phyloP scores from a whole-genome alignment of 805 yeast species.

The Yarrowia sp. region DNA sequence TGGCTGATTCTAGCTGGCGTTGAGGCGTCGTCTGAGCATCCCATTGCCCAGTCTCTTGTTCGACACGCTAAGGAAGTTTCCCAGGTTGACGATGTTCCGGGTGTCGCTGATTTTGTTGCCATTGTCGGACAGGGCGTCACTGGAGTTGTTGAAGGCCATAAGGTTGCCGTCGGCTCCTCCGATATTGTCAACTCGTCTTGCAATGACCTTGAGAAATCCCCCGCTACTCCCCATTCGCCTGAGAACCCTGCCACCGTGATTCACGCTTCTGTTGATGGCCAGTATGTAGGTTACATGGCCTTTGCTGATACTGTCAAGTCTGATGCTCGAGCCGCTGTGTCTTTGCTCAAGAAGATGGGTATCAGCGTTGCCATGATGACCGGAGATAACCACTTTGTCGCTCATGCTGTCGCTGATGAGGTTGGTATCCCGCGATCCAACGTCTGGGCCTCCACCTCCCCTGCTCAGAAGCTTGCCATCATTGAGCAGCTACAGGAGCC shows the following conservation, averaged over 20 bases:
- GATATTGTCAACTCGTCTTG: slow-evolving; percentile 24
- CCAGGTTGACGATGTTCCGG: slow-evolving; percentile 16
- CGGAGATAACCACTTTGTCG: slow-evolving; percentile 72
- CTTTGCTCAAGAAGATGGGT: slow-evolving; percentile 50
- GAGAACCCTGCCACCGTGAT: slow-evolving; percentile 44
- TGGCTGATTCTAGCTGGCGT: slow-evolving; percentile 57
- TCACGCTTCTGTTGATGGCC: slow-evolving; percentile 56
- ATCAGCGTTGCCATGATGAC: slow-evolving; percentile 79
- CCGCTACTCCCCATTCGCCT: not conserved
- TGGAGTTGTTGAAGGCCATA: slow-evolving; percentile 34
- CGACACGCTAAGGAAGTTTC: slow-evolving; percentile 36
- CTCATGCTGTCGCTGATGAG: slow-evolving; percentile 58
- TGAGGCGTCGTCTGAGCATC: slow-evolving; percentile 80
- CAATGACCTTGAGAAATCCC: not conserved
- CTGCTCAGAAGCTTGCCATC: slow-evolving; percentile 69
- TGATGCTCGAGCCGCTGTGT: slow-evolving; percentile 60
- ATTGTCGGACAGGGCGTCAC: slow-evolving; percentile 38
- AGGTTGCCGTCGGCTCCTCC: slow-evolving; percentile 54
- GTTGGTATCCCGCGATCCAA: slow-evolving; percentile 63
- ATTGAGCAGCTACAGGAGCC: slow-evolving; percentile 46
- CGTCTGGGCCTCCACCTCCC: slow-evolving; percentile 72
- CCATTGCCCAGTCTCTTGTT: slow-evolving; percentile 71
- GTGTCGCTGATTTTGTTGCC: slow-evolving; percentile 32
- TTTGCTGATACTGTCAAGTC: slow-evolving; percentile 64
- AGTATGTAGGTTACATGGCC: slow-evolving; percentile 61